phyloP scores from a whole-genome alignment of 2,329 filamentous ascomycete genomes.

The Coniosporium tulheliwenetii region DNA sequence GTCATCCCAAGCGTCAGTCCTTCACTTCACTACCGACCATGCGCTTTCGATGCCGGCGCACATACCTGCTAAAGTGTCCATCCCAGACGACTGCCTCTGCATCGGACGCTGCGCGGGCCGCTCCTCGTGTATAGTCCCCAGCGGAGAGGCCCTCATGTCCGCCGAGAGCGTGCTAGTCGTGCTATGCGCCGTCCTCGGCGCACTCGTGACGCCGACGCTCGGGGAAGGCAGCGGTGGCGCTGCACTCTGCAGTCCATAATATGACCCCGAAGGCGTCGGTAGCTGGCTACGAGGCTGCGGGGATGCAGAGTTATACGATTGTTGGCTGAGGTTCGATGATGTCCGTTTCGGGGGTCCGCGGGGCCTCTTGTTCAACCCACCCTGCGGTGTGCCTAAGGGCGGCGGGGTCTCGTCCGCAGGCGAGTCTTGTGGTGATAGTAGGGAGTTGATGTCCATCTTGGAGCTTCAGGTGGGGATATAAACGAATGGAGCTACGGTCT shows the following conservation, averaged over 20 bases:
- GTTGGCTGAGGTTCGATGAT: slow-evolving; percentile 28
- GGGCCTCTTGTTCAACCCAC: slow-evolving; percentile 7
- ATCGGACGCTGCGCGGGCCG: background rate
- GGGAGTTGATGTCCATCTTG: slow-evolving; percentile 32
- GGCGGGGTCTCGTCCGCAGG: slow-evolving; percentile 19
- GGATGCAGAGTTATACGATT: slow-evolving; percentile 9
- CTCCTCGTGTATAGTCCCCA: no score
- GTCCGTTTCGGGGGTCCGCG: slow-evolving; percentile 14
- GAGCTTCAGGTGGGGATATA: background rate
- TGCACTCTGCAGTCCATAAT: no score
- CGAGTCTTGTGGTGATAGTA: slow-evolving; percentile 31
- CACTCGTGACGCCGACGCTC: no score
- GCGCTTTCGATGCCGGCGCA: no score
- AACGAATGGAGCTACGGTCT: background rate
- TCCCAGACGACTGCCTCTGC: slow-evolving; percentile 27
- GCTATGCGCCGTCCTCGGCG: no score
- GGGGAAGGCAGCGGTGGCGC: no score
- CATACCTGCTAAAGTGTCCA: slow-evolving; percentile 32
- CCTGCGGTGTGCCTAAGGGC: slow-evolving; percentile 16
- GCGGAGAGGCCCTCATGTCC: no score
- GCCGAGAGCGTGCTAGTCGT: no score
- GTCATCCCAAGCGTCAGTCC: no score
- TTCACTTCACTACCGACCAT: no score
- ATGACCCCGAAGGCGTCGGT: no score
- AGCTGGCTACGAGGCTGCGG: slow-evolving; percentile 1